Percentiles rank a stretch among this genome's conserved stretches.
Conservation (phyloP, 1,284 basidiomycete species). For the Microbotryomycetes sp. region DNA sequence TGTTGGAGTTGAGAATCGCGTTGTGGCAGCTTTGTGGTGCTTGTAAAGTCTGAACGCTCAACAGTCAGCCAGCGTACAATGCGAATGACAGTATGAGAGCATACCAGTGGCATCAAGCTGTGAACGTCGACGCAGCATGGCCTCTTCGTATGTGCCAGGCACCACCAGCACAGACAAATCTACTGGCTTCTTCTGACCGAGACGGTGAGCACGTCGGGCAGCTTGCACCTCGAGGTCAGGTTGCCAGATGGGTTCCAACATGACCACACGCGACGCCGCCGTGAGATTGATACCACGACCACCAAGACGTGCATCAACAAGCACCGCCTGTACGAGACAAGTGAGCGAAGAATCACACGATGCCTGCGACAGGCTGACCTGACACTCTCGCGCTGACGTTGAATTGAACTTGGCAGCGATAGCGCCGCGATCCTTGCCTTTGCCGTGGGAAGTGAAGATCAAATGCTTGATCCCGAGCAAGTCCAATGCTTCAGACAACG, state of each 20-base stretch:
- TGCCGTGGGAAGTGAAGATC: conserved; percentile 9
- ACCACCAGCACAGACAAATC: conserved; percentile 23
- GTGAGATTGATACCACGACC: conserved; percentile 25
- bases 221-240: conserved; percentile 26
- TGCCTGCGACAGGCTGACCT: not conserved
- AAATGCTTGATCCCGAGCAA: conserved; percentile 21
- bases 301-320: conserved; percentile 26
- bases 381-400: conserved; percentile 9
- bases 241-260: conserved; percentile 26
- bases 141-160: conserved; percentile 15
- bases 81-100: not conserved
- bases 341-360: too few species aligned
- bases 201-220: conserved; percentile 24
- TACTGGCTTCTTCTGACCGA: conserved; percentile 25
- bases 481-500: conserved; percentile 28
- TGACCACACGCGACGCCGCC: conserved; percentile 17
- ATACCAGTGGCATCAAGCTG: conserved; percentile 11
- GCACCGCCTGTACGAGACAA: conserved; percentile 11
- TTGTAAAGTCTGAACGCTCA: conserved; percentile 11
- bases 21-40: conserved; percentile 19
- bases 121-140: conserved; percentile 8
- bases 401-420: conserved; percentile 22
- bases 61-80: too few species aligned
- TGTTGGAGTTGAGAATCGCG: conserved; percentile 11
- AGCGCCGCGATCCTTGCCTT: conserved; percentile 16